Conservation (phyloP, 2,329 filamentous ascomycete species). For the Claviceps quebecensis region DNA sequence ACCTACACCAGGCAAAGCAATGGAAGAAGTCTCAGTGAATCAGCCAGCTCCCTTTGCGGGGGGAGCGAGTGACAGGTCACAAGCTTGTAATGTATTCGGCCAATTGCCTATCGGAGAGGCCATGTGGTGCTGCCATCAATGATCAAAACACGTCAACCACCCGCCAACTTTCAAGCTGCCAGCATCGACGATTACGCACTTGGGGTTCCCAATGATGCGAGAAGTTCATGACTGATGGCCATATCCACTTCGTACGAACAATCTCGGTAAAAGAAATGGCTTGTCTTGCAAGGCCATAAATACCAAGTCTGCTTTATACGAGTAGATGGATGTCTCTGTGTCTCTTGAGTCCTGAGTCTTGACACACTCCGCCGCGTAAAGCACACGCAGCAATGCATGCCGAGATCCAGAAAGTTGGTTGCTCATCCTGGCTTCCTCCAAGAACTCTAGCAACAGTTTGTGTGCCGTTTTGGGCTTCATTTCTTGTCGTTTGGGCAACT, state of each 20-base stretch:
- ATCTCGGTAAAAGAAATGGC: conserved; percentile 1
- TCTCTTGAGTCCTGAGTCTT: too few relatives aligned
- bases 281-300: background rate
- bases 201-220: too few relatives aligned
- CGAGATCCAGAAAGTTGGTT: background rate
- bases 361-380: too few relatives aligned
- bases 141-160: background rate
- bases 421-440: background rate
- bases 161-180: background rate
- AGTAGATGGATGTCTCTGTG: too few relatives aligned
- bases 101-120: background rate
- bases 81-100: background rate
- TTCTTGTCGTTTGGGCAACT: background rate
- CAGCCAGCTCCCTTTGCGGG: too few relatives aligned
- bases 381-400: too few relatives aligned
- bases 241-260: background rate
- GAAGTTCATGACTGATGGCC: background rate
- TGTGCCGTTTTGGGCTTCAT: background rate
- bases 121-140: background rate
- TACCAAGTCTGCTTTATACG: too few relatives aligned
- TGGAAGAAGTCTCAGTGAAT: too few relatives aligned
- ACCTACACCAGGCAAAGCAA: too few relatives aligned
- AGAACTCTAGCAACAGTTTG: background rate
- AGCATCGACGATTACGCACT: background rate
- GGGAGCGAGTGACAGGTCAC: background rate